These are phyloP conservation scores for Nemania sp. DNA, from an alignment of 2,329 filamentous ascomycete genomes.

Conservation along the genomic window DNA sequence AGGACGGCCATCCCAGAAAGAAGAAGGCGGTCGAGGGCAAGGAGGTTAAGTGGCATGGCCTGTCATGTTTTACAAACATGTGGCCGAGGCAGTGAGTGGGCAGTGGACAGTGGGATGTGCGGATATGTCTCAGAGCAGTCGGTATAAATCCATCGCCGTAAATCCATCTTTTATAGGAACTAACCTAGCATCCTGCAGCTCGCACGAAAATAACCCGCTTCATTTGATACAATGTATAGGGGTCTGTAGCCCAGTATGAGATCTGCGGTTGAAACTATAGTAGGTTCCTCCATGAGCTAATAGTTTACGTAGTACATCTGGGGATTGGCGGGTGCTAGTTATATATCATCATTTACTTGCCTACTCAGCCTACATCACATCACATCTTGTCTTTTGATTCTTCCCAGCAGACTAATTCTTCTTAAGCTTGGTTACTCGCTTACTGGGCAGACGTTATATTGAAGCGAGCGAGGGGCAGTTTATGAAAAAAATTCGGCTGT, in stretches of 20 bases:
- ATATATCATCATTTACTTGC: neutral
- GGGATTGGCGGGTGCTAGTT: neutral
- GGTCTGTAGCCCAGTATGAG: neutral
- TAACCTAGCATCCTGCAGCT: slow-evolving; percentile 14
- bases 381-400: neutral
- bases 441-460: too few species aligned
- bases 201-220: slow-evolving; percentile 13
- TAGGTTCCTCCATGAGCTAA: neutral
- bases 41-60: slow-evolving; percentile 3
- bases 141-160: too few species aligned
- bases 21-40: neutral
- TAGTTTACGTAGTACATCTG: neutral
- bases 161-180: slow-evolving; percentile 13
- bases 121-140: slow-evolving; percentile 12
- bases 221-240: neutral
- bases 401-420: too few species aligned
- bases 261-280: neutral
- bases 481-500: neutral
- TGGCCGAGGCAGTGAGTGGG: slow-evolving; percentile 8
- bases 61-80: slow-evolving; percentile 9
- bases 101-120: too few species aligned
- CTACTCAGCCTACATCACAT: neutral
- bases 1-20: neutral
- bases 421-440: too few species aligned
- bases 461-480: neutral